Percentiles rank a stretch among this genome's conserved stretches.
These are phyloP conservation scores for Coniochaeta sp. DNA, from an alignment of 2,329 filamentous ascomycete genomes.

Conservation along the genomic window DNA sequence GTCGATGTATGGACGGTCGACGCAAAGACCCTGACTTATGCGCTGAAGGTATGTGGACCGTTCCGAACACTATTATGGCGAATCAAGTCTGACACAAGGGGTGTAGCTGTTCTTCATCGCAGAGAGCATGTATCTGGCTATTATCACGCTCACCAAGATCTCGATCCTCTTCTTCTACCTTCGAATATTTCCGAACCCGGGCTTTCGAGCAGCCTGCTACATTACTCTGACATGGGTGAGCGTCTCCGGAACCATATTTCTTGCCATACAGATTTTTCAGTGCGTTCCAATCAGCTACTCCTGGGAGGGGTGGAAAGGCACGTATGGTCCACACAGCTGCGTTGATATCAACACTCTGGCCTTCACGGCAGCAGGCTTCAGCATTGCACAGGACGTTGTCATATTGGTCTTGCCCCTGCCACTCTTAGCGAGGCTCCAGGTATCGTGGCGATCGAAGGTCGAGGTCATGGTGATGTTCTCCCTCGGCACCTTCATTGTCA, in stretches of 20 bases:
- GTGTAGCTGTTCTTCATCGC: slow-evolving; percentile 23
- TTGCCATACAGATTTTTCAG: slow-evolving; percentile 27
- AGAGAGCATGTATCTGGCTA: slow-evolving; percentile 23
- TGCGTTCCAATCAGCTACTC: slow-evolving; percentile 23
- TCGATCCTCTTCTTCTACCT: slow-evolving; percentile 22
- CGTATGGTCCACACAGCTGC: slow-evolving; percentile 16
- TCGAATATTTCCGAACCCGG: slow-evolving; percentile 17
- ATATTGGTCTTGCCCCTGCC: slow-evolving; percentile 27
- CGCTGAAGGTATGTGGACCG: slow-evolving; percentile 18
- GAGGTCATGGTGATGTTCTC: slow-evolving; percentile 28
- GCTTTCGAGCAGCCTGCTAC: slow-evolving; percentile 18
- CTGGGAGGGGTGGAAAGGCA: slow-evolving; percentile 25
- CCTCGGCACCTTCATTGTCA: slow-evolving; percentile 26
- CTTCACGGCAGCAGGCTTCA: slow-evolving; percentile 20
- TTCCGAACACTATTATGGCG: too few species aligned
- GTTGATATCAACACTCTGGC: slow-evolving; percentile 24
- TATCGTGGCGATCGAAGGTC: slow-evolving; percentile 15
- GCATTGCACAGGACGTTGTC: slow-evolving; percentile 26
- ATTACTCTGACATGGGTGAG: slow-evolving; percentile 17
- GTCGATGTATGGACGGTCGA: slow-evolving; percentile 29
- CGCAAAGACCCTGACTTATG: slow-evolving; percentile 16
- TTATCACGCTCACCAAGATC: slow-evolving; percentile 19
- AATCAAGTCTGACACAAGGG: neutral
- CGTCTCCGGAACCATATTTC: slow-evolving; percentile 17
- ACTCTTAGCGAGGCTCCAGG: slow-evolving; percentile 20